These are phyloP conservation scores for Aspergillus calidoustus DNA, from an alignment of 2,329 filamentous ascomycete genomes.

Conservation along the genomic window DNA sequence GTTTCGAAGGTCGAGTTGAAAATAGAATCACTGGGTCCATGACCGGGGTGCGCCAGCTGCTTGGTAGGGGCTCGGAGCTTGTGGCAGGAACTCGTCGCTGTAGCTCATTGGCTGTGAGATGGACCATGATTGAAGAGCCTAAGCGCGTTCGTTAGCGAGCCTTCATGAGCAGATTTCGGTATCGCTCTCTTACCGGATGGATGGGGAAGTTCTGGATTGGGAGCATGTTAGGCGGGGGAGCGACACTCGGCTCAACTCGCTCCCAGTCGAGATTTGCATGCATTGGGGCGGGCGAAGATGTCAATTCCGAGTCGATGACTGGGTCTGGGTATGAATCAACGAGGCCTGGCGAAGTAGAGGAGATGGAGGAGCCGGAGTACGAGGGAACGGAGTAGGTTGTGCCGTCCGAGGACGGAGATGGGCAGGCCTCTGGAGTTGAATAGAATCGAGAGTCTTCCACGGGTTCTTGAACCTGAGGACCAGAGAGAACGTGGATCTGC, in stretches of 20 bases:
- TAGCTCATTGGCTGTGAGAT: slow-evolving; percentile 41
- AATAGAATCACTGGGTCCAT: slow-evolving; percentile 3
- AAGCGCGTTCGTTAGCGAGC: background rate
- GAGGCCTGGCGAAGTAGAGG: slow-evolving; percentile 39
- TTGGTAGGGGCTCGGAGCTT: background rate
- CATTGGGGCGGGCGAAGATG: slow-evolving; percentile 41
- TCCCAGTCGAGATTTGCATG: slow-evolving; percentile 41
- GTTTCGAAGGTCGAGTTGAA: background rate
- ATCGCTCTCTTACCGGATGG: slow-evolving; percentile 37
- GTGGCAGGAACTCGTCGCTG: background rate
- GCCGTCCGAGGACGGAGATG: slow-evolving; percentile 47
- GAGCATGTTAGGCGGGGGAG: slow-evolving; percentile 38
- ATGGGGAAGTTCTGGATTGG: slow-evolving; percentile 39
- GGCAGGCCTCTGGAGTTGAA: slow-evolving; percentile 49
- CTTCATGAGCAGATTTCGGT: background rate
- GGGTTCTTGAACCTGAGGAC: slow-evolving; percentile 40
- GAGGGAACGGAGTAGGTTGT: slow-evolving; percentile 38
- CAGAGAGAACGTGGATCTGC: slow-evolving; percentile 33
- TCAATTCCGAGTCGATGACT: slow-evolving; percentile 37
- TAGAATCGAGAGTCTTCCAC: slow-evolving; percentile 48
- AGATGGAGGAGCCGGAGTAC: slow-evolving; percentile 37
- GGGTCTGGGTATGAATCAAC: slow-evolving; percentile 42
- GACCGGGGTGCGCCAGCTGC: background rate
- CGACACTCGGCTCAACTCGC: slow-evolving; percentile 30
- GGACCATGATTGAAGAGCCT: slow-evolving; percentile 47